phyloP scores from a whole-genome alignment of 495 filamentous ascomycete species.

The Penicillium subrubescens region DNA sequence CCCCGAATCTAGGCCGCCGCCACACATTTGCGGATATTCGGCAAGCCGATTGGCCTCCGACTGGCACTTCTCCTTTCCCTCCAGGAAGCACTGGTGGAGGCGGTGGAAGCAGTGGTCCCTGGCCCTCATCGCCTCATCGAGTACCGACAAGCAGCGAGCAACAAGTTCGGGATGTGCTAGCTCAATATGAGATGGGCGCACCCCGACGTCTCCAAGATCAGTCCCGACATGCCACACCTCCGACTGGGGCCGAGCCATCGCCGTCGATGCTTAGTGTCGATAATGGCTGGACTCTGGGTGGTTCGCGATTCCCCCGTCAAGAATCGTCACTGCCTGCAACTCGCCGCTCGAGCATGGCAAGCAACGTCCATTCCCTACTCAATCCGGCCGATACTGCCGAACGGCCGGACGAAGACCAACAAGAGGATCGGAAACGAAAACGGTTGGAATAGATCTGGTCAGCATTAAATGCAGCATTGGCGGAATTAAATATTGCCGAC shows the following conservation, averaged over 20 bases:
- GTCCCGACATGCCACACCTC: slow-evolving; percentile 76
- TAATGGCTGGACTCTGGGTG: slow-evolving; percentile 60
- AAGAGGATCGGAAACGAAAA: slow-evolving; percentile 81
- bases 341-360: slow-evolving; percentile 72
- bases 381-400: slow-evolving; percentile 84
- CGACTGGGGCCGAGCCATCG: slow-evolving; percentile 54
- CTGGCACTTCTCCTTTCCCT: slow-evolving; percentile 67
- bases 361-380: slow-evolving; percentile 74
- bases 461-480: neutral
- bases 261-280: slow-evolving; percentile 52
- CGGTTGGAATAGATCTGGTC: slow-evolving; percentile 56
- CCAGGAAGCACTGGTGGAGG: slow-evolving; percentile 17
- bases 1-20: slow-evolving; percentile 72
- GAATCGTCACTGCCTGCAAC: slow-evolving; percentile 63
- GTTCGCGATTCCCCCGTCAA: slow-evolving; percentile 43
- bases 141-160: slow-evolving; percentile 69
- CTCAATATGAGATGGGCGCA: slow-evolving; percentile 74
- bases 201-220: slow-evolving; percentile 55
- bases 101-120: slow-evolving; percentile 53
- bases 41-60: slow-evolving; percentile 79
- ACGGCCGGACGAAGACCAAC: slow-evolving; percentile 70
- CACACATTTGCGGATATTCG: slow-evolving; percentile 98
- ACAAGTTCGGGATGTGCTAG: slow-evolving; percentile 78
- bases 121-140: slow-evolving; percentile 84
- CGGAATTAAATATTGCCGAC: neutral